A percentile compares a stretch with the other conserved stretches of the same genome.
Conservation (phyloP, 2,329 filamentous ascomycete genomes). For the Alternaria postmessia region DNA sequence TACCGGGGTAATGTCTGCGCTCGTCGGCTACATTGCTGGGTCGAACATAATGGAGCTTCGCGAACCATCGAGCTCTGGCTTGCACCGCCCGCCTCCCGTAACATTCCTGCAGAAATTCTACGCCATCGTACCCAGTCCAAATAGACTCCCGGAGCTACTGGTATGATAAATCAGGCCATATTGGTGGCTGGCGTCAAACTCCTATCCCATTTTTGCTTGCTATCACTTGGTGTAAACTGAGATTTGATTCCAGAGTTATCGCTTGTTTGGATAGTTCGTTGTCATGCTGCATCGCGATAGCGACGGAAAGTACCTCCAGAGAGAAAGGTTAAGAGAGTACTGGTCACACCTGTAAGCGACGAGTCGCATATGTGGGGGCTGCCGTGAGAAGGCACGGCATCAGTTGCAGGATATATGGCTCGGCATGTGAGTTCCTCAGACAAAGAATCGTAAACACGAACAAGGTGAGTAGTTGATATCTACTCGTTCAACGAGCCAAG, state of each 20-base stretch:
- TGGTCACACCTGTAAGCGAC: constrained; percentile 13
- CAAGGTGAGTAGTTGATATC: not conserved
- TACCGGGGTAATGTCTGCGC: constrained; percentile 24
- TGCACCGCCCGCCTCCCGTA: constrained; percentile 17
- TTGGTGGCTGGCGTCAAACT: not conserved
- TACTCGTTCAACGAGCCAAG: not conserved
- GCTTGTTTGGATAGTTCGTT: constrained; percentile 23
- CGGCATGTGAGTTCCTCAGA: constrained; percentile 26
- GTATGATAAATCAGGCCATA: fast-evolving
- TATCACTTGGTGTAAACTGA: not conserved
- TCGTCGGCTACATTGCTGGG: constrained; percentile 7
- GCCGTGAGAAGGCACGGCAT: not conserved
- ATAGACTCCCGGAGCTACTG: not conserved
- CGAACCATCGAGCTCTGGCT: constrained; percentile 19
- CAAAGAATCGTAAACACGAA: not conserved
- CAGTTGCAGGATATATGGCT: constrained; percentile 4
- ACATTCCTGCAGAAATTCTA: not conserved
- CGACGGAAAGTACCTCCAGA: constrained; percentile 16
- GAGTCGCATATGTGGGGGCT: constrained; percentile 11
- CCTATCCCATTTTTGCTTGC: not conserved
- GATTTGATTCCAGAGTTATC: constrained; percentile 6
- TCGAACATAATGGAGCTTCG: constrained; percentile 10
- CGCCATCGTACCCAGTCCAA: not conserved
- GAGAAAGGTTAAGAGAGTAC: constrained; percentile 20
- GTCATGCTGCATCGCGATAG: constrained; percentile 4